Percentiles rank a stretch among this genome's conserved stretches.
Conservation (phyloP, 345 rosid species). For the Linum trigynum region DNA sequence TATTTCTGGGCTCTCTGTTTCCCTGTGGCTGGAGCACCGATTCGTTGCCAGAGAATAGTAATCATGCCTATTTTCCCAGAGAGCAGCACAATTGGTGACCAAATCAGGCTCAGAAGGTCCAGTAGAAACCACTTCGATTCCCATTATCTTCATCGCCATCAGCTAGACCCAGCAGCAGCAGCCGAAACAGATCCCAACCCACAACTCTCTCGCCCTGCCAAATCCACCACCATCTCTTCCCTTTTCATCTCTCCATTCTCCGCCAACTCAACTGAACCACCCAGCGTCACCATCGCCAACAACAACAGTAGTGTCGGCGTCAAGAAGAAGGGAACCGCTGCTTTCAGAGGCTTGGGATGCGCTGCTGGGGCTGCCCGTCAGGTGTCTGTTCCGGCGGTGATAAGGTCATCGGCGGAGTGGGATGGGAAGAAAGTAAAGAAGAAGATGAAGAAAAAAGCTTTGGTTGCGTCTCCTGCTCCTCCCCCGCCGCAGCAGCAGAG, state of each 20-base stretch:
- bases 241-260: constrained; percentile 32
- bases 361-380: constrained; percentile 60
- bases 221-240: constrained; percentile 24
- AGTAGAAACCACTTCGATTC: constrained; percentile 29
- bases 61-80: no score
- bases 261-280: constrained; percentile 12
- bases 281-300: neutral
- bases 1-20: no score
- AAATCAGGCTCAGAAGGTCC: constrained; percentile 32
- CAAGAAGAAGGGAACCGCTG: constrained; percentile 40
- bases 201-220: neutral
- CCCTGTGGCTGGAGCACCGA: no score
- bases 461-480: constrained; percentile 13
- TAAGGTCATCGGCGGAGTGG: constrained; percentile 80
- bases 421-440: constrained; percentile 44
- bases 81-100: no score
- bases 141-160: neutral
- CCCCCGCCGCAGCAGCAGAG: no score
- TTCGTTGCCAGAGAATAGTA: no score
- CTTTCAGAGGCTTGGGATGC: constrained; percentile 68
- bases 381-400: constrained; percentile 75
- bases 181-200: constrained; percentile 32
- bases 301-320: neutral
- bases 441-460: constrained; percentile 29
- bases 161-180: neutral